phyloP scores from a whole-genome alignment of 139 green algal genomes.

The Picochlorum sp. region DNA sequence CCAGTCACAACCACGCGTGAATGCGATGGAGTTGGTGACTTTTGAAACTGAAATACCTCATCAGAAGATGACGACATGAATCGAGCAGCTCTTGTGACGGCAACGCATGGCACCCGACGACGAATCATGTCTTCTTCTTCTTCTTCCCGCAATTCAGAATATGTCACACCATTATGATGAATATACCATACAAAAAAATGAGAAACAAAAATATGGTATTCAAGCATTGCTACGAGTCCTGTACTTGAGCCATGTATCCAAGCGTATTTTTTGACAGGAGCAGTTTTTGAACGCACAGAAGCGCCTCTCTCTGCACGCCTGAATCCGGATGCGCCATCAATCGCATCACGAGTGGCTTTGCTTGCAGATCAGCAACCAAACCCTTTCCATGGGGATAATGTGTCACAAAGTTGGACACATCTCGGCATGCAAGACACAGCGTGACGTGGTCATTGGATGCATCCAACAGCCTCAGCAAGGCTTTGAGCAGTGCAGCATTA shows the following conservation, averaged over 20 bases:
- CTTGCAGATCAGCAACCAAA: constrained; percentile 60
- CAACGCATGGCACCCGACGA: background rate
- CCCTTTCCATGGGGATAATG: constrained; percentile 54
- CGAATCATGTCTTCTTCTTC: too few species aligned
- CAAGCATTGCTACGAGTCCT: background rate
- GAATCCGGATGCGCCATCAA: constrained; percentile 83
- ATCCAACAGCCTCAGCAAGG: constrained; percentile 86
- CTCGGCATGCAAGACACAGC: constrained; percentile 81
- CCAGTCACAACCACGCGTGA: constrained; percentile 79
- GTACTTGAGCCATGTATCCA: constrained; percentile 13
- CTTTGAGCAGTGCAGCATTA: constrained; percentile 83
- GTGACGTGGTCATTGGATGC: constrained; percentile 58
- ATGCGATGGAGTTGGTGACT: background rate
- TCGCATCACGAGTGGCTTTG: constrained; percentile 90
- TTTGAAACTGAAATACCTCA: background rate
- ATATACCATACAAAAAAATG: background rate
- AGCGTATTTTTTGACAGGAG: constrained; percentile 80
- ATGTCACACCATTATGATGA: background rate
- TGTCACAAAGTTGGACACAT: constrained; percentile 84
- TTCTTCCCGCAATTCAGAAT: too few species aligned
- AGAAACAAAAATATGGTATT: background rate
- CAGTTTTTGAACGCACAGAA: constrained; percentile 89
- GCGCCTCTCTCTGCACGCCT: constrained; percentile 86
- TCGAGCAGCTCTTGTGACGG: constrained; percentile 9
- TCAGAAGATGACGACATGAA: constrained; percentile 9